These are phyloP conservation scores for Adansonia gregorii DNA, from an alignment of 441 rosid genomes.

Conservation along the genomic window DNA sequence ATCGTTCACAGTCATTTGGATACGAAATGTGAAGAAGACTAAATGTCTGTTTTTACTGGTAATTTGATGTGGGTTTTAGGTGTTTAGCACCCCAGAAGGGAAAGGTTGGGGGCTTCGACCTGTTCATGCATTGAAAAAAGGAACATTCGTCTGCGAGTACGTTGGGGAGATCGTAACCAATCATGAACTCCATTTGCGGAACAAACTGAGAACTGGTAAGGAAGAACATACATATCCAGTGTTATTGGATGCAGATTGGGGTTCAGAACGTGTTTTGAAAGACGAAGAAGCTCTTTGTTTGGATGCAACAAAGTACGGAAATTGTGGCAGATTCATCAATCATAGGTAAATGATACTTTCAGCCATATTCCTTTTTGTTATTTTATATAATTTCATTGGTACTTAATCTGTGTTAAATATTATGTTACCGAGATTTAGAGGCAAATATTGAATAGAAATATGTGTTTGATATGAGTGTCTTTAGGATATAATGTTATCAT, in stretches of 20 bases:
- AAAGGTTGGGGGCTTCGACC: constrained; percentile 49
- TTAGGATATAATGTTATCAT: no score
- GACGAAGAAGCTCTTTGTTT: constrained; percentile 55
- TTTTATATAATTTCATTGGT: no score
- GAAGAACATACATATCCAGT: constrained; percentile 45
- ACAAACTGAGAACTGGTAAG: constrained; percentile 34
- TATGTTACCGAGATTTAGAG: no score
- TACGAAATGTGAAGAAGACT: no score
- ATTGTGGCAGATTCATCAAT: constrained; percentile 49
- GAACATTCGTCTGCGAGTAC: constrained; percentile 47
- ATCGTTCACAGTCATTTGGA: no score
- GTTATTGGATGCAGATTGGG: constrained; percentile 52
- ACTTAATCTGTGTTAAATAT: no score
- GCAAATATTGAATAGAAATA: no score
- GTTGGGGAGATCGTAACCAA: constrained; percentile 48
- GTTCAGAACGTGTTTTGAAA: constrained; percentile 42
- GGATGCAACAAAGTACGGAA: constrained; percentile 53
- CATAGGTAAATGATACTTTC: constrained; percentile 37
- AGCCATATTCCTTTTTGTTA: neutral
- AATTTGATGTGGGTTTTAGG: constrained; percentile 28
- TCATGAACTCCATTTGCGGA: constrained; percentile 38
- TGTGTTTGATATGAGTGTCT: no score
- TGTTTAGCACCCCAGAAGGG: constrained; percentile 38
- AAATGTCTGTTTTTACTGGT: neutral
- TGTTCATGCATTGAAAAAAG: constrained; percentile 36